These are phyloP conservation scores for Dacryopinax spathularia DNA, from an alignment of 768 basidiomycete species.

Conservation along the genomic window DNA sequence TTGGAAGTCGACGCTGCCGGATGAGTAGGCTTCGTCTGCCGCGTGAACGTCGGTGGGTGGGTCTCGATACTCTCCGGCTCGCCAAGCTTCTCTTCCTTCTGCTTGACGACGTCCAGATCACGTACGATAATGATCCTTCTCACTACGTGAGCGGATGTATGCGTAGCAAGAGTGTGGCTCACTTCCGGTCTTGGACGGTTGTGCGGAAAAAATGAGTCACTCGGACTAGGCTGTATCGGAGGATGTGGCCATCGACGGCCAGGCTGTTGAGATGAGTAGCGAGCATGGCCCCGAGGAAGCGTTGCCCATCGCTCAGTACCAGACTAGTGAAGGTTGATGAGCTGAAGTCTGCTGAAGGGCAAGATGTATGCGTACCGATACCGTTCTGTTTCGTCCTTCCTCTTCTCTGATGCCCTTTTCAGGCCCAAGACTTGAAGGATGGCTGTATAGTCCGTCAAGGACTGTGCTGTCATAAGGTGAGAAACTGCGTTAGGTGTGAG, in stretches of 20 bases:
- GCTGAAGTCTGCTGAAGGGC: not conserved
- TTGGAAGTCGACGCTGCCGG: too few species aligned
- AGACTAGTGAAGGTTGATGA: not conserved
- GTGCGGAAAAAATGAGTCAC: not conserved
- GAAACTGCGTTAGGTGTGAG: not conserved
- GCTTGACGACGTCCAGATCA: constrained; percentile 1
- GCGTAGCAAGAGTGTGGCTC: constrained; percentile 5
- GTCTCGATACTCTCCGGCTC: constrained; percentile 2
- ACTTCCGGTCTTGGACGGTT: not conserved
- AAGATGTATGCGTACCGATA: not conserved
- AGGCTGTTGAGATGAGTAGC: constrained; percentile 26
- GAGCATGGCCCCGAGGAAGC: constrained; percentile 31
- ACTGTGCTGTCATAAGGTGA: not conserved
- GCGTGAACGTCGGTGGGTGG: constrained; percentile 4
- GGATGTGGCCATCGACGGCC: constrained; percentile 22
- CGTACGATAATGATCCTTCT: not conserved
- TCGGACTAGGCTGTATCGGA: constrained; percentile 7
- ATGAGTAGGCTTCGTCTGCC: constrained; percentile 5
- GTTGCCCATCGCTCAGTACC: constrained; percentile 21
- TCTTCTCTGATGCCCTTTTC: constrained; percentile 17
- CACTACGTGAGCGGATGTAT: not conserved
- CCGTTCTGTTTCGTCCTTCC: not conserved
- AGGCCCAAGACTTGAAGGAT: not conserved
- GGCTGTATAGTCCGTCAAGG: constrained; percentile 6
- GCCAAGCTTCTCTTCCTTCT: constrained; percentile 7